Percentiles rank a stretch among this genome's conserved stretches.
Conservation (phyloP, 208 protist genomes). For the Plasmodiophora brassicae region DNA sequence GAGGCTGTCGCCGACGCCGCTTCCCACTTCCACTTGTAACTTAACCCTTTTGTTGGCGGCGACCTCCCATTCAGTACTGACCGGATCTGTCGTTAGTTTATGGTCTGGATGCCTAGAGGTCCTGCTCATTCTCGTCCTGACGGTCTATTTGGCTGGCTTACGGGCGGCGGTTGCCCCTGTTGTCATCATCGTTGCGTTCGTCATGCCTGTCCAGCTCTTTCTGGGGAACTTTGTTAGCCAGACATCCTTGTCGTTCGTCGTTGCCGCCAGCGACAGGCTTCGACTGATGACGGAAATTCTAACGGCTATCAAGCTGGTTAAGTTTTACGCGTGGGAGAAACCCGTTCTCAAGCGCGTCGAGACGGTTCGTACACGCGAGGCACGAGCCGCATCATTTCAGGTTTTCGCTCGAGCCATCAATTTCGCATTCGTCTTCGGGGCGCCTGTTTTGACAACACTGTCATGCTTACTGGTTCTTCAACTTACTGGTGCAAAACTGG, state of each 20-base stretch:
- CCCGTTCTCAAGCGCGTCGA: constrained; percentile 16
- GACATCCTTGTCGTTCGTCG: neutral
- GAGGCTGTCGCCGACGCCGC: neutral
- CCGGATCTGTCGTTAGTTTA: constrained; percentile 24
- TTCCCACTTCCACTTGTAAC: constrained; percentile 19
- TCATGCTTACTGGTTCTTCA: constrained; percentile 9
- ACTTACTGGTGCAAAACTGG: neutral
- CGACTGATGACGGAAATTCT: constrained; percentile 41
- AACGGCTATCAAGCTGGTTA: constrained; percentile 43
- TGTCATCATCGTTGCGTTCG: neutral
- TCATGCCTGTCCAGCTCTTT: neutral
- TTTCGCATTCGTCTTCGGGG: constrained; percentile 38
- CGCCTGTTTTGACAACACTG: neutral
- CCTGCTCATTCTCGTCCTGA: neutral
- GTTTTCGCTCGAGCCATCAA: neutral
- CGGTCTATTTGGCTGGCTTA: neutral
- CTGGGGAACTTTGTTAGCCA: neutral
- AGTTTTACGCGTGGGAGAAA: constrained; percentile 53
- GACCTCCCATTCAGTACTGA: neutral
- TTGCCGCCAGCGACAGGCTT: neutral
- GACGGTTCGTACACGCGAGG: constrained; percentile 32
- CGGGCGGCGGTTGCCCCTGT: neutral
- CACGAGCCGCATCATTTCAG: neutral
- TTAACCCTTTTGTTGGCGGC: neutral
- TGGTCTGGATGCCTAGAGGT: neutral